Percentiles rank a stretch among this genome's conserved stretches.
Evolutionary conservation across 768 basidiomycete species (phyloP).

Genomic region (Cubamyces sp.): DNA sequence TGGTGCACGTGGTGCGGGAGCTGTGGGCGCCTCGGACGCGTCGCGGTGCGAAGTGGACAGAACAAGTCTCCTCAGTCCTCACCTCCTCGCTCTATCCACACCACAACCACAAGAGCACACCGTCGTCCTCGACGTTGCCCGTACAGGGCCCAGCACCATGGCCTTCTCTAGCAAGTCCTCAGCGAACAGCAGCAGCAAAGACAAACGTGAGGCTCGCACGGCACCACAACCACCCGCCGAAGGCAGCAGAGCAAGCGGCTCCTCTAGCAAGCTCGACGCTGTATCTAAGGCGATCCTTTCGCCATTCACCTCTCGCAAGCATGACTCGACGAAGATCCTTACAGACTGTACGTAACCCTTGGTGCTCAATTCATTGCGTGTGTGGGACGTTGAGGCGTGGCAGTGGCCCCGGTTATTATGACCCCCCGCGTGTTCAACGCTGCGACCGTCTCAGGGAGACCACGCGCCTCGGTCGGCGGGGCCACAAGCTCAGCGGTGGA

Average conservation of each 20-base stretch:
- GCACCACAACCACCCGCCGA: constrained; percentile 42
- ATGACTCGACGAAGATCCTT: constrained; percentile 72
- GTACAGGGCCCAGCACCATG: constrained; percentile 25
- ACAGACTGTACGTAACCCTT: constrained; percentile 63
- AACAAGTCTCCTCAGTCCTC: constrained; percentile 1
- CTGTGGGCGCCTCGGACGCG: constrained; percentile 22
- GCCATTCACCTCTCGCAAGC: constrained; percentile 64
- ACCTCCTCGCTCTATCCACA: constrained; percentile 1
- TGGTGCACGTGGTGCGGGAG: constrained; percentile 20
- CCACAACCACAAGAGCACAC: constrained; percentile 2
- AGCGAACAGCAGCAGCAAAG: constrained; percentile 21
- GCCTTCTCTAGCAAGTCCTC: constrained; percentile 30
- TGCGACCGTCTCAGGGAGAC: constrained; percentile 64
- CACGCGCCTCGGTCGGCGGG: constrained; percentile 40
- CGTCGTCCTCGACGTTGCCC: constrained; percentile 10
- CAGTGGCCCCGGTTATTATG: constrained; percentile 90
- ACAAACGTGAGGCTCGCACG: constrained; percentile 45
- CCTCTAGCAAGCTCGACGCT: constrained; percentile 52
- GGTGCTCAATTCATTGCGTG: constrained; percentile 1
- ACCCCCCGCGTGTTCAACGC: constrained; percentile 81
- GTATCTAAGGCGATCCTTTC: constrained; percentile 74
- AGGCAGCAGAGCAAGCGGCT: constrained; percentile 23
- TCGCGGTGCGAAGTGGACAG: constrained; percentile 23
- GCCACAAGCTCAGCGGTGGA: constrained; percentile 52
- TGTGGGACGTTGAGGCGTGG: constrained; percentile 8